Evolutionary conservation across 306 rosid genomes (phyloP).

Genomic region (Fagus sylvatica): DNA sequence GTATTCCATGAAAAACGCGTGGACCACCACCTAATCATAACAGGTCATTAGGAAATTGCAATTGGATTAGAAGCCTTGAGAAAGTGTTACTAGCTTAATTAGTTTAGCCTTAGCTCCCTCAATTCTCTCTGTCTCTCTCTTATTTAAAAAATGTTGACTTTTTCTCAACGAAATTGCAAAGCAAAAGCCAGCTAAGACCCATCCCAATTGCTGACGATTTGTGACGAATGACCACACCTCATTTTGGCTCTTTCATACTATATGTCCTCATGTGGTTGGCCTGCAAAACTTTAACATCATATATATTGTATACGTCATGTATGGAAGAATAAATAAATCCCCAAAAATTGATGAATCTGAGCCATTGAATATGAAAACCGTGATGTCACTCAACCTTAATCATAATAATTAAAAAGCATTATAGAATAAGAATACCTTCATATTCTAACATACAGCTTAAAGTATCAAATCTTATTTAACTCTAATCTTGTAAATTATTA

Average conservation of each 20-base stretch:
- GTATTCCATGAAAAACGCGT: slow-evolving; percentile 36
- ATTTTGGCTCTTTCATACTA: neutral
- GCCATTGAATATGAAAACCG: neutral
- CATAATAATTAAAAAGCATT: no score
- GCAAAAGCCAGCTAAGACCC: slow-evolving; percentile 12
- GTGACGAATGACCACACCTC: slow-evolving; percentile 18
- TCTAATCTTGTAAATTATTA: neutral
- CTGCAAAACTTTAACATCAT: neutral
- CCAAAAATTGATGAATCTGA: neutral
- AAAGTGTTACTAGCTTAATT: slow-evolving; percentile 8
- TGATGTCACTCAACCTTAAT: slow-evolving; percentile 23
- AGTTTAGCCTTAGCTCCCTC: neutral
- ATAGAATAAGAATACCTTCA: no score
- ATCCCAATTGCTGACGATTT: slow-evolving; percentile 33
- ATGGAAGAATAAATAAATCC: neutral
- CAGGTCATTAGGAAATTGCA: neutral
- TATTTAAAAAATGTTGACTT: slow-evolving; percentile 44
- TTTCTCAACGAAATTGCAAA: slow-evolving; percentile 38
- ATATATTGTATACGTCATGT: neutral
- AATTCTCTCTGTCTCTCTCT: neutral
- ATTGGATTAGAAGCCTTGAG: slow-evolving; percentile 46
- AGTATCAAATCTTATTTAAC: neutral
- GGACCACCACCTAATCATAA: slow-evolving; percentile 35
- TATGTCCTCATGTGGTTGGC: slow-evolving; percentile 12
- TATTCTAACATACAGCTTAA: neutral